These are phyloP conservation scores for Piloderma croceum DNA, from an alignment of 768 basidiomycete species.

Conservation along the genomic window DNA sequence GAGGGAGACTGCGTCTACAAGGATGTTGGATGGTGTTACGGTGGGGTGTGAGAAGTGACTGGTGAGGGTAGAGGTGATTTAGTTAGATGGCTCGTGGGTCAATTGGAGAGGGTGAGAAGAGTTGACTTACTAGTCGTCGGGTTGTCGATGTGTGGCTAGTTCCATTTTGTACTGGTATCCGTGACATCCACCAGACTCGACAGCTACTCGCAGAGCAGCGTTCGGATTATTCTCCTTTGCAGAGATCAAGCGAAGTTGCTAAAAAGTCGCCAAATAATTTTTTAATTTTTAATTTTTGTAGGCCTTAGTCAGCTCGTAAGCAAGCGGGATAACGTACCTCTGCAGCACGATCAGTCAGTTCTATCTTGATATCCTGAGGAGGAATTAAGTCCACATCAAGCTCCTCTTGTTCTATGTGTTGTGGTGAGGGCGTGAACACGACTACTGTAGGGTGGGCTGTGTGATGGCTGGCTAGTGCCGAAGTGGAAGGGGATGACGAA, in stretches of 20 bases:
- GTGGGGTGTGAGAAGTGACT: constrained; percentile 72
- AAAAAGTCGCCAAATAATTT: too few species aligned
- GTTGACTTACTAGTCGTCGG: constrained; percentile 79
- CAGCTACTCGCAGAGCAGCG: constrained; percentile 72
- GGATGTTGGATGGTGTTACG: constrained; percentile 65
- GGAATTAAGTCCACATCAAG: constrained; percentile 57
- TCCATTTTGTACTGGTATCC: constrained; percentile 96
- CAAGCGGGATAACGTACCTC: constrained; percentile 41
- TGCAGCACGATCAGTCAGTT: constrained; percentile 69
- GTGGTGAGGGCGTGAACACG: constrained; percentile 43
- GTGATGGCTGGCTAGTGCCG: constrained; percentile 39
- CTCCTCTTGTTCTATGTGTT: constrained; percentile 55
- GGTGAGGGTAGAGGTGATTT: background rate
- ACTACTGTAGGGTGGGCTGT: constrained; percentile 44
- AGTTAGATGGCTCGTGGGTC: constrained; percentile 1
- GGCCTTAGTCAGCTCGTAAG: constrained; percentile 2
- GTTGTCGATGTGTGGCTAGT: constrained; percentile 52
- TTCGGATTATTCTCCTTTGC: constrained; percentile 54
- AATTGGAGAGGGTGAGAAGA: constrained; percentile 1
- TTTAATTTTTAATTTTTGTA: constrained; percentile 3
- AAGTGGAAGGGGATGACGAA: constrained; percentile 16
- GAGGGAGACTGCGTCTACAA: constrained; percentile 85
- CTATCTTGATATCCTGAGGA: constrained; percentile 46
- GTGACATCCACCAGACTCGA: constrained; percentile 95
- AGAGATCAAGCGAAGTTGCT: constrained; percentile 79